Percentiles rank a stretch among this genome's conserved stretches.
phyloP scores from a whole-genome alignment of 495 filamentous ascomycete genomes.

The Lichina pygmaea region DNA sequence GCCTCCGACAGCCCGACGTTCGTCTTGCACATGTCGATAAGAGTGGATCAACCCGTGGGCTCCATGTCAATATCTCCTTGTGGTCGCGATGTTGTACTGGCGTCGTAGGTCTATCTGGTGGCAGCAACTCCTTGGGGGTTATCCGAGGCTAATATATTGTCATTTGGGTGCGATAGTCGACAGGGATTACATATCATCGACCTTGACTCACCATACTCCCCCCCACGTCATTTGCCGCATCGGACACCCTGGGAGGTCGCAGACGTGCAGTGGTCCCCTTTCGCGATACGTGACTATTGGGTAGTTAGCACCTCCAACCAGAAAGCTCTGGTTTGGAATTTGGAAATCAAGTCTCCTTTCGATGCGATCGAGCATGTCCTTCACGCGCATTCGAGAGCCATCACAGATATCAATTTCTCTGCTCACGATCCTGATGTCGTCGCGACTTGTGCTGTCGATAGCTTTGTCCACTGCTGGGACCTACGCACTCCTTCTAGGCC shows the following conservation, averaged over 20 bases:
- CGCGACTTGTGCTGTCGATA: constrained; percentile 79
- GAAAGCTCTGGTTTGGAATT: constrained; percentile 85
- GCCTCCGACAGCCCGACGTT: constrained; percentile 73
- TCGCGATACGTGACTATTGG: constrained; percentile 72
- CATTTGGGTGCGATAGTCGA: constrained; percentile 15
- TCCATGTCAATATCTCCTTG: constrained; percentile 76
- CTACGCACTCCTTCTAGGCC: constrained; percentile 48
- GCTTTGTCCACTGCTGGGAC: constrained; percentile 87
- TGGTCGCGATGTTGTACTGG: constrained; percentile 76
- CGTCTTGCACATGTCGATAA: constrained; percentile 56
- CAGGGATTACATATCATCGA: constrained; percentile 83
- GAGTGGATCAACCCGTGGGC: constrained; percentile 51
- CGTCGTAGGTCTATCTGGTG: constrained; percentile 28
- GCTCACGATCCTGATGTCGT: constrained; percentile 75
- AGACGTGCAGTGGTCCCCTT: constrained; percentile 97
- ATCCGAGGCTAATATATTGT: constrained; percentile 2
- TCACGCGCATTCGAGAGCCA: constrained; percentile 68
- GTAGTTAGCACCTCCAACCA: constrained; percentile 85
- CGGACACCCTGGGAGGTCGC: constrained; percentile 84
- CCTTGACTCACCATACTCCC: constrained; percentile 71
- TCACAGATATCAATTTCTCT: constrained; percentile 92
- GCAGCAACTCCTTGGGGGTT: constrained; percentile 1
- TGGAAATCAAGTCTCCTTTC: constrained; percentile 44
- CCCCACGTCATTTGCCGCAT: constrained; percentile 64
- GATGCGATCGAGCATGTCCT: constrained; percentile 74